These are phyloP conservation scores for Daldinia sp. DNA, from an alignment of 2,329 filamentous ascomycete genomes.

Conservation along the genomic window DNA sequence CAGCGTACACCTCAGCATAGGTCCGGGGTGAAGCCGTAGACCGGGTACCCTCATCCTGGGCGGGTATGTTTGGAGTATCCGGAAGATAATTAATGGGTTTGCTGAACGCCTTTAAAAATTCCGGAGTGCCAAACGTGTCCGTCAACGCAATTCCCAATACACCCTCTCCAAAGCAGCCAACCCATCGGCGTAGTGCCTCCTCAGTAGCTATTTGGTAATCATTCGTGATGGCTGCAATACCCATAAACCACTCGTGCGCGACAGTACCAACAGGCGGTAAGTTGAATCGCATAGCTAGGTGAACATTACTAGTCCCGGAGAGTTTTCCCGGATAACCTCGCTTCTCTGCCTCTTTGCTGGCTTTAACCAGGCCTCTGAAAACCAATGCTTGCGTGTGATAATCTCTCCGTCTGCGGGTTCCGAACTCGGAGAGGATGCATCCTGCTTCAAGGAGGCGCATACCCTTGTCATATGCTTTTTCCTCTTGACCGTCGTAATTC, in stretches of 20 bases:
- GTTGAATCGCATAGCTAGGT: slow-evolving; percentile 93
- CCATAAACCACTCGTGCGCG: slow-evolving; percentile 99
- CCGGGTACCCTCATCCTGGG: slow-evolving; percentile 57
- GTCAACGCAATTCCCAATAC: slow-evolving; percentile 91
- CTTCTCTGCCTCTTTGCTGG: slow-evolving; percentile 76
- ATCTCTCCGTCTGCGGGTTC: slow-evolving; percentile 86
- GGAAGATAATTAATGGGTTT: slow-evolving; percentile 67
- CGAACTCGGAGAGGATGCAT: slow-evolving; percentile 94
- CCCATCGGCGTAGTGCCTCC: slow-evolving; percentile 86
- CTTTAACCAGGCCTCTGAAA: slow-evolving; percentile 84
- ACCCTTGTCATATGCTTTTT: slow-evolving; percentile 86
- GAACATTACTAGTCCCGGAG: slow-evolving; percentile 93
- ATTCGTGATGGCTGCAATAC: slow-evolving; percentile 88
- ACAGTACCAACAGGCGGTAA: slow-evolving; percentile 87
- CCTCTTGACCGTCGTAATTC: slow-evolving; percentile 87
- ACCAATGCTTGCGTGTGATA: slow-evolving; percentile 96
- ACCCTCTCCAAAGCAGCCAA: slow-evolving; percentile 87
- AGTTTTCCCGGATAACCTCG: slow-evolving; percentile 78
- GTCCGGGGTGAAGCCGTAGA: slow-evolving; percentile 63
- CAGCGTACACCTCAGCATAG: slow-evolving; percentile 85
- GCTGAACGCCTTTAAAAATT: slow-evolving; percentile 87
- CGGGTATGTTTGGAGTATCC: slow-evolving; percentile 53
- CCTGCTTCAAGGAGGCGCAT: slow-evolving; percentile 80
- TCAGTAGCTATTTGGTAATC: slow-evolving; percentile 89
- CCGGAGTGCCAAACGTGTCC: slow-evolving; percentile 93